Conservation (phyloP, 140 eudicot genomes). For the Erigeron philadelphicus region DNA sequence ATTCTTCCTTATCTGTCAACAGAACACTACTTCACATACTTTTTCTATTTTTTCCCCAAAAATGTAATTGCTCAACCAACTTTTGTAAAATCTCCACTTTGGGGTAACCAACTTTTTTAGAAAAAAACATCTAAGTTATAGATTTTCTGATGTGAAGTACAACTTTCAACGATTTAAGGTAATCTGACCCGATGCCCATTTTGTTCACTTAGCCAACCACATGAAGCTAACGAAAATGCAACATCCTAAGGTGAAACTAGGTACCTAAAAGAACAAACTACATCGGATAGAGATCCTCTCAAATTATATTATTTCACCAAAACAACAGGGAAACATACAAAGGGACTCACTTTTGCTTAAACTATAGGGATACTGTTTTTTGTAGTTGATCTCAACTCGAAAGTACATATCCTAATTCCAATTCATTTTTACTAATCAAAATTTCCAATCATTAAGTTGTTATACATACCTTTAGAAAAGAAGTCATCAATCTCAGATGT, state of each 20-base stretch:
- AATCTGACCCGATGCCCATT: not conserved
- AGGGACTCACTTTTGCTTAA: too few relatives aligned
- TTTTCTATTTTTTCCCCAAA: not conserved
- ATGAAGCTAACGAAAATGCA: not conserved
- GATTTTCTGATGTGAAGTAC: too few relatives aligned
- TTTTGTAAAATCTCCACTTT: not conserved
- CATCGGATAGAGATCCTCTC: too few relatives aligned
- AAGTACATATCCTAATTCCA: not conserved
- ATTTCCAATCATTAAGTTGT: not conserved
- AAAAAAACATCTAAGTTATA: too few relatives aligned
- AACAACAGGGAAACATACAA: too few relatives aligned
- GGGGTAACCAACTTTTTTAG: too few relatives aligned
- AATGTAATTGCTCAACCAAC: not conserved
- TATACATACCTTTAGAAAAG: constrained; percentile 82
- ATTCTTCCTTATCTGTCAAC: constrained; percentile 81
- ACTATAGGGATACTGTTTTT: too few relatives aligned
- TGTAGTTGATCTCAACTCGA: too few relatives aligned
- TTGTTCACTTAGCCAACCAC: not conserved
- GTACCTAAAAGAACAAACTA: not conserved
- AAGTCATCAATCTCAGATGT: constrained; percentile 61
- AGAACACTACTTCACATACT: constrained; percentile 24
- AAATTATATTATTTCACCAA: too few relatives aligned
- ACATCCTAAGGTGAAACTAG: not conserved
- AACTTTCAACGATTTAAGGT: too few relatives aligned
- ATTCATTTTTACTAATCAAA: not conserved